These are phyloP conservation scores for Phyllosticta paracitricarpa DNA, from an alignment of 2,329 filamentous ascomycete genomes.

Conservation along the genomic window DNA sequence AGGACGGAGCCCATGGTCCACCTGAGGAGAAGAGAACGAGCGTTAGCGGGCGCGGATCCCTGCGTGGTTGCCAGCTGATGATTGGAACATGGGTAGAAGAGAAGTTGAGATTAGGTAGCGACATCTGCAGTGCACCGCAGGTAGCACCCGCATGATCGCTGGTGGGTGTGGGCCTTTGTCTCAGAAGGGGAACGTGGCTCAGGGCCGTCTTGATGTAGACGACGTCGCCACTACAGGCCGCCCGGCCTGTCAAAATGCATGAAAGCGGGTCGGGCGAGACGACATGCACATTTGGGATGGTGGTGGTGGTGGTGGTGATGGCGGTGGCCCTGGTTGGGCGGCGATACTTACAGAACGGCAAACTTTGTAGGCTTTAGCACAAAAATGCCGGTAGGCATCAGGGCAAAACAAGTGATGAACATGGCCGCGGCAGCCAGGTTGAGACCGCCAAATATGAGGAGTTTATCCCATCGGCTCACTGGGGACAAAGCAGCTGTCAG, in stretches of 20 bases:
- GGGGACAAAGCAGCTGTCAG: conserved; percentile 13
- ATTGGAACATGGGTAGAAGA: conserved; percentile 16
- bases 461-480: conserved; percentile 97
- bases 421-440: conserved; percentile 82
- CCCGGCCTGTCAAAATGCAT: conserved; percentile 8
- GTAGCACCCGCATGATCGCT: conserved; percentile 33
- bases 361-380: conserved; percentile 82
- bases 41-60: conserved; percentile 11
- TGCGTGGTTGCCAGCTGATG: conserved; percentile 14
- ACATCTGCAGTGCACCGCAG: conserved; percentile 27
- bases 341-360: conserved; percentile 77
- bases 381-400: conserved; percentile 65
- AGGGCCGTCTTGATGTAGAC: conserved; percentile 21
- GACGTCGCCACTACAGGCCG: conserved; percentile 5
- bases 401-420: conserved; percentile 85
- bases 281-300: conserved; percentile 1
- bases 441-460: conserved; percentile 85
- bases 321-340: conserved; percentile 14
- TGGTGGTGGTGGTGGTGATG: too few species aligned
- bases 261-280: conserved; percentile 5
- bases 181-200: conserved; percentile 25
- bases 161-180: conserved; percentile 15
- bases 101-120: conserved; percentile 22
- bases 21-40: conserved; percentile 40
- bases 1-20: conserved; percentile 90